Percentiles rank a stretch among this genome's conserved stretches.
These are phyloP conservation scores for Zygotorulaspora chibaensis DNA, from an alignment of 805 yeast species.

Conservation along the genomic window DNA sequence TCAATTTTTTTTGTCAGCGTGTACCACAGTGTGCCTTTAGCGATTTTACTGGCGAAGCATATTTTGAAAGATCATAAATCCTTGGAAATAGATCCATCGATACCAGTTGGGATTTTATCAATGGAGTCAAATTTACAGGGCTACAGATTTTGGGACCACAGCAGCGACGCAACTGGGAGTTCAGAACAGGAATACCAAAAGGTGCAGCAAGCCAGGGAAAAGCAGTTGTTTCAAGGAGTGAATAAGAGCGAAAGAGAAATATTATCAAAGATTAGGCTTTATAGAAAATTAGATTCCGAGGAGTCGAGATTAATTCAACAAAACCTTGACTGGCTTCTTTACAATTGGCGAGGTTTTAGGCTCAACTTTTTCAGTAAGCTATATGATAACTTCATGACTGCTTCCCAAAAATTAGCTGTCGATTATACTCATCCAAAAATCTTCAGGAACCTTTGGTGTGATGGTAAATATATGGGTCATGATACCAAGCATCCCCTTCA, in stretches of 20 bases:
- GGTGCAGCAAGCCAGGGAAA: constrained; percentile 29
- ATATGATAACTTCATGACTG: constrained; percentile 48
- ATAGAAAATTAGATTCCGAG: constrained; percentile 38
- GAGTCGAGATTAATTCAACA: constrained; percentile 40
- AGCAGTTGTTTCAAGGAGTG: constrained; percentile 29
- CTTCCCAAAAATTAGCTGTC: constrained; percentile 49
- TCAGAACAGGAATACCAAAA: constrained; percentile 21
- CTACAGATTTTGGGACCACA: constrained; percentile 41
- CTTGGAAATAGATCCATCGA: constrained; percentile 17
- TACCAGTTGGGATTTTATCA: constrained; percentile 32
- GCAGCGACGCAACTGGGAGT: constrained; percentile 20
- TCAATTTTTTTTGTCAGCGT: constrained; percentile 47
- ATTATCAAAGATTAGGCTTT: constrained; percentile 33
- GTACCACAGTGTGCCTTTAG: constrained; percentile 52
- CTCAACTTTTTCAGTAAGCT: constrained; percentile 48
- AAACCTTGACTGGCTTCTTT: constrained; percentile 41
- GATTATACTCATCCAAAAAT: constrained; percentile 56
- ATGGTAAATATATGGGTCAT: constrained; percentile 33
- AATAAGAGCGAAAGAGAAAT: constrained; percentile 24
- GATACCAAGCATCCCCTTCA: constrained; percentile 22
- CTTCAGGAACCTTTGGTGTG: constrained; percentile 50
- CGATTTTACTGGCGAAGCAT: constrained; percentile 44
- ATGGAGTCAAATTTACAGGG: constrained; percentile 40
- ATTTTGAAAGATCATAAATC: constrained; percentile 35
- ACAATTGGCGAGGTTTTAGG: constrained; percentile 40